Evolutionary conservation across 805 yeast genomes (phyloP), one percentile per base, ranked within the genome.

Genomic region (Komagataella mondaviorum): DNA sequence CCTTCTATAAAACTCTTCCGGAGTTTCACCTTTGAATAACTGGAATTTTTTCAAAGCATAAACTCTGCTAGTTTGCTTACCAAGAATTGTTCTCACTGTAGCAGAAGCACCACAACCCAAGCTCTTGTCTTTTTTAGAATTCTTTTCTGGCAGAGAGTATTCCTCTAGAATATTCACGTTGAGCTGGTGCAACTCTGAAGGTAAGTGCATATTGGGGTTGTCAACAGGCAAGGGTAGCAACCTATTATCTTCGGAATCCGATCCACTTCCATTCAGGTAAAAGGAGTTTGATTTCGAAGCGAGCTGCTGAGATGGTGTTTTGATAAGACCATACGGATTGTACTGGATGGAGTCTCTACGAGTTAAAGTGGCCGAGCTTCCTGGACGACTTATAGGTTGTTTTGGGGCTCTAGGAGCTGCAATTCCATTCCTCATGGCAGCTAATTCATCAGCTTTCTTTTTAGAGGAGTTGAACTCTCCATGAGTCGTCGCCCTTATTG

Each of bases 31-130:
- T 48, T 75, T 69, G 55, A 86, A 76, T 52, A 84, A 66, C 6
- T 76, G 71, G 58, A 86, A 78, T 62, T 81, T 81, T 63, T 86
- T 86, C 60, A 85, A 70, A 0, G 93, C 93, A 64, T 71, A 85
- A n/a, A 75, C 60, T 53, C 75, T 75, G 24, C 69, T 64, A 45
- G 63, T 61, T 22, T 59, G 58, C 24, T 65, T 63, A 36, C 68
- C 69, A 51, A 69, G 67, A 22, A 78, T 67, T 54, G 75, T 76
- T 51, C 82, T 70, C 23, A 86, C 93, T 47, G 80, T 80, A 3
- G 88, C 78, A 6, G 87, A 78, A 2, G 91, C 91, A 51, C 95
- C 95, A 50, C 76, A 75, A 7, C 93, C 95, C 52, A 86, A 63
- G 48, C 73, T 76, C 51, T 74, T 73, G 22, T 69, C 69, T 48